These are phyloP conservation scores for Mycena alexandri DNA, from an alignment of 768 basidiomycete species.

Conservation along the genomic window DNA sequence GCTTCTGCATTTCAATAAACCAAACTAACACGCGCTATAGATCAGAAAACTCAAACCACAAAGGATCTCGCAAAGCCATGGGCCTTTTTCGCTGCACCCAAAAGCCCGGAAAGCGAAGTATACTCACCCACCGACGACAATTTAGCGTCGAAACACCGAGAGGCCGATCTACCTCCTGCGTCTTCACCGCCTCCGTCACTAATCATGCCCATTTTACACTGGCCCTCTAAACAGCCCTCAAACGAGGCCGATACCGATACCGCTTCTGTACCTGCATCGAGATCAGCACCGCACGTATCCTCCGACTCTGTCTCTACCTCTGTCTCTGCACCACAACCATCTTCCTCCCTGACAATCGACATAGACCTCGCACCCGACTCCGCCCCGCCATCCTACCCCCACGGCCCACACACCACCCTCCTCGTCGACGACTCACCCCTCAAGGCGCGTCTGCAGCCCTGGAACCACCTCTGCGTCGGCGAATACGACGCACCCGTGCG, in stretches of 20 bases:
- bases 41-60: slow-evolving; percentile 66
- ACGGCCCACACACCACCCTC: slow-evolving; percentile 30
- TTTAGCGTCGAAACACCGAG: background rate
- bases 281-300: background rate
- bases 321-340: background rate
- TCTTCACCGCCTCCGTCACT: slow-evolving; percentile 11
- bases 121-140: slow-evolving; percentile 4
- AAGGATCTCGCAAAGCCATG: slow-evolving; percentile 84
- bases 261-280: background rate
- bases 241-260: background rate
- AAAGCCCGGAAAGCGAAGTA: background rate
- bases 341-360: background rate
- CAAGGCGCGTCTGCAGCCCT: slow-evolving; percentile 77
- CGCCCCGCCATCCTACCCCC: slow-evolving; percentile 8
- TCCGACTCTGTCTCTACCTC: background rate
- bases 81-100: slow-evolving; percentile 44
- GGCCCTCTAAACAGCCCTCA: background rate
- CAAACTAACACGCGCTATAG: slow-evolving; percentile 38
- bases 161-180: background rate
- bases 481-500: slow-evolving; percentile 71
- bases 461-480: slow-evolving; percentile 82
- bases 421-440: slow-evolving; percentile 66
- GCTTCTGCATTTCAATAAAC: slow-evolving; percentile 12
- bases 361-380: background rate
- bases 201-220: background rate